phyloP scores from a whole-genome alignment of 257 asterid genomes.

The Ilex asprella region DNA sequence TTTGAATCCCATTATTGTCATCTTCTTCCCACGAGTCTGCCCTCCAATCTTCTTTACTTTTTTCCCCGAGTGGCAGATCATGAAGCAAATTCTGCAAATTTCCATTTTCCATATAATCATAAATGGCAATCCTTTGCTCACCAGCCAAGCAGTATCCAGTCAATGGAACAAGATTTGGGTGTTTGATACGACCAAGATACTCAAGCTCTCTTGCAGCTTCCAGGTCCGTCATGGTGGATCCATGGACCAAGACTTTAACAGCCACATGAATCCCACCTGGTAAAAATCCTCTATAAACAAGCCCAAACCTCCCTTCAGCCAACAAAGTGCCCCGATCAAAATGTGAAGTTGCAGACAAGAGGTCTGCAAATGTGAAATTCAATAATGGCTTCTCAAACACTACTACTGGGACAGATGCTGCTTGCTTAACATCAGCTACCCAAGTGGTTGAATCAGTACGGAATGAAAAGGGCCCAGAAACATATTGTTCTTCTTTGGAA shows the following conservation, averaged over 20 bases:
- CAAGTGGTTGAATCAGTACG: conserved; percentile 77
- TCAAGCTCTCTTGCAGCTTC: conserved; percentile 82
- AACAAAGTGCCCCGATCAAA: conserved; percentile 65
- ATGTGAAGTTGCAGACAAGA: conserved; percentile 69
- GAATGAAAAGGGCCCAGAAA: conserved; percentile 80
- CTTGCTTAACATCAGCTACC: conserved; percentile 86
- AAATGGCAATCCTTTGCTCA: conserved; percentile 76
- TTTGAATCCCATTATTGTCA: conserved; percentile 47
- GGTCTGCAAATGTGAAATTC: conserved; percentile 72
- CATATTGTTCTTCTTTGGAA: conserved; percentile 48
- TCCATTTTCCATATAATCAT: conserved; percentile 86
- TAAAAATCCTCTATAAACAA: conserved; percentile 66
- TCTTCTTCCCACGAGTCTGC: conserved; percentile 67
- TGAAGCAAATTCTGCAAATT: conserved; percentile 71
- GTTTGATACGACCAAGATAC: conserved; percentile 75
- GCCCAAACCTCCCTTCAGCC: conserved; percentile 86
- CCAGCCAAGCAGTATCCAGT: conserved; percentile 89
- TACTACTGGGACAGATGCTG: conserved; percentile 59
- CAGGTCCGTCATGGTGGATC: conserved; percentile 68
- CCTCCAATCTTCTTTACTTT: conserved; percentile 67
- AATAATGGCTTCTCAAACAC: conserved; percentile 80
- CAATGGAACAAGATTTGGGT: conserved; percentile 75
- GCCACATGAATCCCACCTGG: conserved; percentile 80
- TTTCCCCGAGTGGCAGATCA: conserved; percentile 71
- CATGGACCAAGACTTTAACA: conserved; percentile 69